Evolutionary conservation across 176 grass and related monocot genomes (phyloP).

Genomic region (Oryza glumipatula): DNA sequence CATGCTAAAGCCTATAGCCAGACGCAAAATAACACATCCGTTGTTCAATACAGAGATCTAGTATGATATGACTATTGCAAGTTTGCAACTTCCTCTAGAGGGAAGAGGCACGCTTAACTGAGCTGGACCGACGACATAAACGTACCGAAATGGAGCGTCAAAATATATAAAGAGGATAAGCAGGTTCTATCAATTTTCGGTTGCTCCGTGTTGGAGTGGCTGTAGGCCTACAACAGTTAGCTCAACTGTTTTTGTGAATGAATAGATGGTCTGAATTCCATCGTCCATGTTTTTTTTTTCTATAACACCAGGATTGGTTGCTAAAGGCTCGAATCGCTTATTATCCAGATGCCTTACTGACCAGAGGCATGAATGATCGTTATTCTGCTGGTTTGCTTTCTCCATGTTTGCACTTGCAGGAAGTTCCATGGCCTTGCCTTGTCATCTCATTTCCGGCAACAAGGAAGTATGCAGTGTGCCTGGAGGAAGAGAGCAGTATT

Average conservation of each 20-base stretch:
- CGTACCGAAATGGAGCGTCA: too few species aligned
- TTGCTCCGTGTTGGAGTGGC: background rate
- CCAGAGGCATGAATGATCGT: background rate
- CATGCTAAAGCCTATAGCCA: too few species aligned
- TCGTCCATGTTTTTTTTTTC: background rate
- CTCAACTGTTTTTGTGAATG: background rate
- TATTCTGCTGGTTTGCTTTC: slow-evolving; percentile 51
- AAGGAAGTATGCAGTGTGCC: slow-evolving; percentile 93
- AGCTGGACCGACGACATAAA: too few species aligned
- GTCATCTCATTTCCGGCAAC: slow-evolving; percentile 90
- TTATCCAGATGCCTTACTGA: slow-evolving; percentile 23
- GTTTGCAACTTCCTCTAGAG: background rate
- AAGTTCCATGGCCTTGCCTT: slow-evolving; percentile 57
- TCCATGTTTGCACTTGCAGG: slow-evolving; percentile 60
- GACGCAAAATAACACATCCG: too few species aligned
- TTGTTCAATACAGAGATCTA: too few species aligned
- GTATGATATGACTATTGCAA: too few species aligned
- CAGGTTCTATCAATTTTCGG: background rate
- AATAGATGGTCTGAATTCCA: background rate
- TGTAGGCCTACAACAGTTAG: background rate
- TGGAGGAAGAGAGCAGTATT: slow-evolving; percentile 35
- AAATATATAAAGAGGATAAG: too few species aligned
- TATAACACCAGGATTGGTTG: background rate
- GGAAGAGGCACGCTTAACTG: too few species aligned
- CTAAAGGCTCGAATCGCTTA: background rate